These are phyloP conservation scores for Diplotaxis tenuifolia DNA, from an alignment of 345 rosid genomes.

Conservation along the genomic window DNA sequence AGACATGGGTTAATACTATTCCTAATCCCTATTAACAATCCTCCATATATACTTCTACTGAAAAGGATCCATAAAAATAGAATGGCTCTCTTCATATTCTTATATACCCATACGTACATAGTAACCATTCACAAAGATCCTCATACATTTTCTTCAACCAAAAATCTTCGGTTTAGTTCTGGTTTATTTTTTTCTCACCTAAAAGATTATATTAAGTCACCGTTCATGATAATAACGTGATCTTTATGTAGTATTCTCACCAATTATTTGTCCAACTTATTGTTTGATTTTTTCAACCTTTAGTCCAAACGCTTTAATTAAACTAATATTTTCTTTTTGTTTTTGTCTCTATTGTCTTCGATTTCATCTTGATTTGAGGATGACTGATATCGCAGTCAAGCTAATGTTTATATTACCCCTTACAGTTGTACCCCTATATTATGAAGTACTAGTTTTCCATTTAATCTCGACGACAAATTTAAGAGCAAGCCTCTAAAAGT, in stretches of 20 bases:
- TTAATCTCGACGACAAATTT: neutral
- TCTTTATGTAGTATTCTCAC: neutral
- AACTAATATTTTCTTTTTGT: conserved; percentile 13
- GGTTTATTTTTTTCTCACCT: neutral
- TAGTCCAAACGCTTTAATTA: neutral
- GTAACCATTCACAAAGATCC: neutral
- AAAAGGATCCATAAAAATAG: neutral
- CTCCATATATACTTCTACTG: neutral
- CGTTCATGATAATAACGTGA: neutral
- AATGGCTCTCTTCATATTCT: neutral
- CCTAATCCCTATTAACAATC: neutral
- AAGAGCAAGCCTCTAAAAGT: neutral
- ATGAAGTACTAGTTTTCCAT: neutral
- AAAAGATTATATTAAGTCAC: conserved; percentile 2
- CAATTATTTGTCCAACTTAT: conserved; percentile 2
- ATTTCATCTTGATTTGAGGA: conserved; percentile 24
- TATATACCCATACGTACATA: neutral
- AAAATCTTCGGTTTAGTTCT: neutral
- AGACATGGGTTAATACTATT: neutral
- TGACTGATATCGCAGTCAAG: neutral
- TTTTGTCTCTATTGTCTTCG: conserved; percentile 11
- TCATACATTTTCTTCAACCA: neutral
- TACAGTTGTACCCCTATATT: neutral
- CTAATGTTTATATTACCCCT: neutral
- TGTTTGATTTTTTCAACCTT: neutral